Evolutionary conservation across 306 rosid genomes (phyloP).

Genomic region (Oemleria cerasiformis): DNA sequence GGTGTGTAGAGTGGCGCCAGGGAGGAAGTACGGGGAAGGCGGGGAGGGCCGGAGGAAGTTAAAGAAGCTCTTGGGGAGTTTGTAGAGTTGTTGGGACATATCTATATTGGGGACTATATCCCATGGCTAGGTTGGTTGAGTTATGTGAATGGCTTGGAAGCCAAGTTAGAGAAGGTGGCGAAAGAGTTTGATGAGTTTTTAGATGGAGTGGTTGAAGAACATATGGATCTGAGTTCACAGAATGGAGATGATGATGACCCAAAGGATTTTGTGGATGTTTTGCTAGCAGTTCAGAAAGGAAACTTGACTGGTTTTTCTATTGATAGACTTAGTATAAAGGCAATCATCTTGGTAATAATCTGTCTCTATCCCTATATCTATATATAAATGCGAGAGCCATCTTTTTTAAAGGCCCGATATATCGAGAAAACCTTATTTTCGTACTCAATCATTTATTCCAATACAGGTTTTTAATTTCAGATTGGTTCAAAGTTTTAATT

Average conservation of each 20-base stretch:
- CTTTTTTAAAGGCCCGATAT: too few relatives aligned
- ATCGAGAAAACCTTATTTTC: too few relatives aligned
- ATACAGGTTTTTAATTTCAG: too few relatives aligned
- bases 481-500: too few relatives aligned
- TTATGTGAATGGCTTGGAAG: constrained; percentile 35
- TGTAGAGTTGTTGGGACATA: constrained; percentile 27
- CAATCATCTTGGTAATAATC: constrained; percentile 38
- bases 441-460: too few relatives aligned
- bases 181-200: constrained; percentile 40
- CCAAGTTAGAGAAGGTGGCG: constrained; percentile 34
- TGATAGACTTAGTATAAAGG: constrained; percentile 40
- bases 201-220: constrained; percentile 48
- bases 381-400: neutral
- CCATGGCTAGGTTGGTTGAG: constrained; percentile 55
- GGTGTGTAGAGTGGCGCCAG: constrained; percentile 43
- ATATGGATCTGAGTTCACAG: neutral
- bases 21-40: constrained; percentile 37
- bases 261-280: constrained; percentile 46
- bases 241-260: constrained; percentile 23
- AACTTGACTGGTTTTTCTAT: constrained; percentile 34
- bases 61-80: constrained; percentile 25
- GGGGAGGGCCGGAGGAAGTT: constrained; percentile 26
- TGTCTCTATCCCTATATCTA: neutral
- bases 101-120: constrained; percentile 41
- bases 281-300: constrained; percentile 38